Percentiles rank a stretch among this genome's conserved stretches.
These are phyloP conservation scores for Chlorella sp. DNA, from an alignment of 139 green algal genomes.

Conservation along the genomic window DNA sequence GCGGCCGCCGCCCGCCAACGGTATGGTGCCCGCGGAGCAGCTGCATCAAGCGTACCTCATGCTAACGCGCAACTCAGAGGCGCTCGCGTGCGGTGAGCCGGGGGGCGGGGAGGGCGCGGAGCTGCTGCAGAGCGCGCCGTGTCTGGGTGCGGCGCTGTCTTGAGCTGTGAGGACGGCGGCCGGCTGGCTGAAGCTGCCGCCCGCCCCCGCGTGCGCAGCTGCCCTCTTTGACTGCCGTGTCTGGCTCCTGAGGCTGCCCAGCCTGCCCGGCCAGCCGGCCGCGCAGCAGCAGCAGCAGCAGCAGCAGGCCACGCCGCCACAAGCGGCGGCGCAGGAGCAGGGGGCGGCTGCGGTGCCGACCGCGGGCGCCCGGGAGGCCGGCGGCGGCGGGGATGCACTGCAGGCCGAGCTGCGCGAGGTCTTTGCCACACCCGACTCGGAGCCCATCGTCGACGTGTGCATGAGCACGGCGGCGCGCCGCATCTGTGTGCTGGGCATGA, in stretches of 20 bases:
- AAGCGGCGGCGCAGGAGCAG: neutral
- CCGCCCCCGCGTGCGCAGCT: too few species aligned
- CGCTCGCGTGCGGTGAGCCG: too few species aligned
- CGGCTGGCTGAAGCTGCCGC: too few species aligned
- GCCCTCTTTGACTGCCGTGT: slow-evolving; percentile 33
- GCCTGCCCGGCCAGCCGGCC: neutral
- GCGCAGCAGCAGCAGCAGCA: neutral
- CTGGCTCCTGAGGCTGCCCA: slow-evolving; percentile 14
- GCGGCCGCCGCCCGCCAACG: too few species aligned
- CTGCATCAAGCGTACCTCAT: too few species aligned
- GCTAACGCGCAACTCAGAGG: too few species aligned
- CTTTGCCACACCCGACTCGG: slow-evolving; percentile 18
- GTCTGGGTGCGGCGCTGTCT: too few species aligned
- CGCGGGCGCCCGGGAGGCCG: neutral
- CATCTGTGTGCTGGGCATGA: slow-evolving; percentile 33
- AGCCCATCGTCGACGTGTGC: slow-evolving; percentile 32
- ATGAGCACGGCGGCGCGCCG: slow-evolving; percentile 8
- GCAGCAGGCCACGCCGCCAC: neutral
- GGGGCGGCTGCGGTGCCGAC: neutral
- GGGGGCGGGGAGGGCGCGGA: too few species aligned
- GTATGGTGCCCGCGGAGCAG: too few species aligned
- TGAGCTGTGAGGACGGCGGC: too few species aligned
- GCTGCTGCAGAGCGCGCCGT: too few species aligned
- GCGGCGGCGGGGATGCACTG: neutral
- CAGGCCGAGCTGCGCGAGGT: slow-evolving; percentile 14